These are phyloP conservation scores for Neurospora cerealis DNA, from an alignment of 495 filamentous ascomycete species.

Conservation along the genomic window DNA sequence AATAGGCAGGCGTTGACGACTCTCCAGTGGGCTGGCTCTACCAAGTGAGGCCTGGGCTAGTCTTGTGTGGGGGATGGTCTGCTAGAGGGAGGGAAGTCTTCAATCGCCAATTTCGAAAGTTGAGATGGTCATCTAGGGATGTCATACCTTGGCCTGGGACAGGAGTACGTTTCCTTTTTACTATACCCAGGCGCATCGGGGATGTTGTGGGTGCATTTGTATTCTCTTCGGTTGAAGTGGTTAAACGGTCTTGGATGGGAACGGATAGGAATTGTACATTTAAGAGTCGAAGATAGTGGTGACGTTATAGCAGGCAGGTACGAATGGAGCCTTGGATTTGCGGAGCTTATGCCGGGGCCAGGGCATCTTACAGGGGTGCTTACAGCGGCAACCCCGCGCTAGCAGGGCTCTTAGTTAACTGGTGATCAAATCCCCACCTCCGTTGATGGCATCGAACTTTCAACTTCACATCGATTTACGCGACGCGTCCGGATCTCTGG, in stretches of 20 bases:
- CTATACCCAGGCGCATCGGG: not conserved
- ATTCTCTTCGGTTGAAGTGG: not conserved
- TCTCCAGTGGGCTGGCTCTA: not conserved
- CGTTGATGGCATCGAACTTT: not conserved
- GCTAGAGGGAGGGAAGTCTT: not conserved
- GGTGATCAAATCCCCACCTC: not conserved
- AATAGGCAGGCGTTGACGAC: slow-evolving; percentile 2
- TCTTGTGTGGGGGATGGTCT: not conserved
- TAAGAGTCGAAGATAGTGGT: not conserved
- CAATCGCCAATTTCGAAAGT: not conserved
- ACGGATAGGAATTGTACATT: not conserved
- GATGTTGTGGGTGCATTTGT: not conserved
- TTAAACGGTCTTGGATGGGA: not conserved
- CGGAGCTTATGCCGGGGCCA: not conserved
- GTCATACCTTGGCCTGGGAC: not conserved
- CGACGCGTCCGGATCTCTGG: not conserved
- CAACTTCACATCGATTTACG: not conserved
- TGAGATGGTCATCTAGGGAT: not conserved
- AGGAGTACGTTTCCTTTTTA: not conserved
- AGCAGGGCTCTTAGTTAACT: not conserved
- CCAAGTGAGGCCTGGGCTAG: not conserved
- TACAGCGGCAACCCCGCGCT: not conserved
- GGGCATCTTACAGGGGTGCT: not conserved
- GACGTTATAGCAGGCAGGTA: not conserved
- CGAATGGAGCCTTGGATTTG: not conserved